Percentiles rank a stretch among this genome's conserved stretches.
Conservation (phyloP, 768 basidiomycete species). For the Vararia minispora region DNA sequence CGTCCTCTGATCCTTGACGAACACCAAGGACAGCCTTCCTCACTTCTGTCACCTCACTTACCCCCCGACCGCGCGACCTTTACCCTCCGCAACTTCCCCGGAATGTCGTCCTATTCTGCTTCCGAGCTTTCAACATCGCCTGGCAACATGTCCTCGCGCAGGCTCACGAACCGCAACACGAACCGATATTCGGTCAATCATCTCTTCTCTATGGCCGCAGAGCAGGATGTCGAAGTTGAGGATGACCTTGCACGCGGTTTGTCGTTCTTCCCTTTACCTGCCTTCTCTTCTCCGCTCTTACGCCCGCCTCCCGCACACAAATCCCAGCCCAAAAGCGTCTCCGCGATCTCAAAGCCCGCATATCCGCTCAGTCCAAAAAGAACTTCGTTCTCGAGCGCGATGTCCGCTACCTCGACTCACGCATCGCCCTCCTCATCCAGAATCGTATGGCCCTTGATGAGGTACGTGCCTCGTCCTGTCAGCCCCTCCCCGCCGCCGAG, state of each 20-base stretch:
- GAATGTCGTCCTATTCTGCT: constrained; percentile 50
- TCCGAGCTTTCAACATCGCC: constrained; percentile 54
- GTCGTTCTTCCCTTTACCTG: too few relatives aligned
- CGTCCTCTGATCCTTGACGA: constrained; percentile 3
- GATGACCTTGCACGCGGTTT: constrained; percentile 90
- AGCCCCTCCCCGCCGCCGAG: too few relatives aligned
- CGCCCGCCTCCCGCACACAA: constrained; percentile 4
- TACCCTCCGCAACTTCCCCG: constrained; percentile 3
- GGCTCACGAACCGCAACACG: constrained; percentile 85
- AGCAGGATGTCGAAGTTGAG: constrained; percentile 96
- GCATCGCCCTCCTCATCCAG: constrained; percentile 95
- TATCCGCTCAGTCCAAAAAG: constrained; percentile 98
- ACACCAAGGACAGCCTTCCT: constrained; percentile 9
- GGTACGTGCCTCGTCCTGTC: constrained; percentile 32
- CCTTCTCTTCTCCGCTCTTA: constrained; percentile 3
- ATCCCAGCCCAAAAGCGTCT: constrained; percentile 87
- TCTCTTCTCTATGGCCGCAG: constrained; percentile 94
- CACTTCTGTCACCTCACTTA: too few relatives aligned
- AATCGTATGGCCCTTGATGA: constrained; percentile 97
- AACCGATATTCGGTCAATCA: constrained; percentile 96
- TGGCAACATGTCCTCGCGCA: constrained; percentile 53
- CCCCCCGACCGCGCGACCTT: constrained; percentile 2
- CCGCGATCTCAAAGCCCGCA: constrained; percentile 90
- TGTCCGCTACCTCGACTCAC: constrained; percentile 93
- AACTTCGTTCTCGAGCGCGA: constrained; percentile 99